These are phyloP conservation scores for Alternaria arbusti DNA, from an alignment of 2,329 filamentous ascomycete genomes.

Conservation along the genomic window DNA sequence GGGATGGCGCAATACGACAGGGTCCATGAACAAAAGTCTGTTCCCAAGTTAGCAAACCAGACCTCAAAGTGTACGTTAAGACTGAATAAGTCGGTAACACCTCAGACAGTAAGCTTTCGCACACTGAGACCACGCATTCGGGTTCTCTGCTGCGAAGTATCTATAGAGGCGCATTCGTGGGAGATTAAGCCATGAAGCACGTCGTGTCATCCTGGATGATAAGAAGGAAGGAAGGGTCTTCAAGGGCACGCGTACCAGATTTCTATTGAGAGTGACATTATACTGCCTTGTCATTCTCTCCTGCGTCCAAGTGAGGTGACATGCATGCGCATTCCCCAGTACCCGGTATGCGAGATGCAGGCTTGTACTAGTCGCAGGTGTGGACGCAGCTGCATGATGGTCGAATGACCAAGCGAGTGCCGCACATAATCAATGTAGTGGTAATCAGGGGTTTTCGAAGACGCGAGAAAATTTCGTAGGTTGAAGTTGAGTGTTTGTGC, in stretches of 20 bases:
- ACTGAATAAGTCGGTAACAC: background rate
- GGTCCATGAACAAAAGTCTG: background rate
- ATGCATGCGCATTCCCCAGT: background rate
- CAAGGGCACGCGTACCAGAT: background rate
- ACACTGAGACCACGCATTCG: slow-evolving; percentile 9
- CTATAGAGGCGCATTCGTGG: slow-evolving; percentile 3
- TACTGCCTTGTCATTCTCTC: background rate
- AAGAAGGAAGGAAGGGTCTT: background rate
- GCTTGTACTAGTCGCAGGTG: background rate
- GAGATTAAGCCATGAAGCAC: slow-evolving; percentile 3
- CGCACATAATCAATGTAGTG: background rate
- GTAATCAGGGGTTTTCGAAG: background rate
- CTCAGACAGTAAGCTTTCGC: slow-evolving; percentile 12
- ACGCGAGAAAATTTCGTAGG: background rate
- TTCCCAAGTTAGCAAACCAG: background rate
- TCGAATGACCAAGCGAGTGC: background rate
- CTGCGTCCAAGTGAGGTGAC: background rate
- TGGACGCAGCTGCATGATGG: background rate
- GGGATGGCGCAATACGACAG: background rate
- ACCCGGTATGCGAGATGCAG: background rate
- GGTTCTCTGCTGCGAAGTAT: slow-evolving; percentile 14
- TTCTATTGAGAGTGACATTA: background rate
- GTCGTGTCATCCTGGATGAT: background rate
- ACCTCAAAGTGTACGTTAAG: no score
- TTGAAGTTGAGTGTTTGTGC: background rate